phyloP scores from a whole-genome alignment of 1,284 basidiomycete species.

The Paramarasmius palmivorus region DNA sequence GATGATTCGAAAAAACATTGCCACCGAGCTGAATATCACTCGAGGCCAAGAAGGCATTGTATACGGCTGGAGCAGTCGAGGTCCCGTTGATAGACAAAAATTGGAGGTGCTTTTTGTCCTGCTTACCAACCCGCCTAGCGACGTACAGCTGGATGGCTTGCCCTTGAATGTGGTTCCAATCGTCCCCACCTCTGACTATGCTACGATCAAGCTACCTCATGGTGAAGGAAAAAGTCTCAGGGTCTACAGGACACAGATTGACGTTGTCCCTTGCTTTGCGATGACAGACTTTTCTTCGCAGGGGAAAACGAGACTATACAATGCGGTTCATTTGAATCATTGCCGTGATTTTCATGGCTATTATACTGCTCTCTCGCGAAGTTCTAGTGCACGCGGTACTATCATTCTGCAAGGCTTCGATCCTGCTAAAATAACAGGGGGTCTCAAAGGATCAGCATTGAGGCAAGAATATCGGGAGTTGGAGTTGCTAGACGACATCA shows the following conservation, averaged over 20 bases:
- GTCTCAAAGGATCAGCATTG: slow-evolving; percentile 17
- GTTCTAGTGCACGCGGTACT: slow-evolving; percentile 29
- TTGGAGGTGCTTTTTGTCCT: slow-evolving; percentile 38
- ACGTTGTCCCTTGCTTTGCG: slow-evolving; percentile 37
- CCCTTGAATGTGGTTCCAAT: slow-evolving; percentile 41
- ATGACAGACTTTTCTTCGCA: slow-evolving; percentile 44
- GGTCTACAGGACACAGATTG: slow-evolving; percentile 31
- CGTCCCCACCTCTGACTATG: no score
- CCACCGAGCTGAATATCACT: slow-evolving; percentile 31
- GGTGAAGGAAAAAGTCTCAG: slow-evolving; percentile 22
- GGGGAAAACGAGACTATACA: slow-evolving; percentile 33
- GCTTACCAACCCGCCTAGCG: slow-evolving; percentile 28
- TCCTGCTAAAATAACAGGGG: slow-evolving; percentile 20
- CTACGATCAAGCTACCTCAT: slow-evolving; percentile 26
- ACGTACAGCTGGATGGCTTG: slow-evolving; percentile 30
- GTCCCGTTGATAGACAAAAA: slow-evolving; percentile 3
- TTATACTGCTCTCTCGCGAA: slow-evolving; percentile 37
- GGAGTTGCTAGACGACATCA: slow-evolving; percentile 34
- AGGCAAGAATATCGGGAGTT: slow-evolving; percentile 31
- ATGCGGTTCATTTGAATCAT: slow-evolving; percentile 32
- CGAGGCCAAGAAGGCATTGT: slow-evolving; percentile 34
- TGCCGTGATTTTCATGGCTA: slow-evolving; percentile 30
- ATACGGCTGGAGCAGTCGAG: slow-evolving; percentile 18
- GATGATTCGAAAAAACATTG: no score
- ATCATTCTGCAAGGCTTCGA: slow-evolving; percentile 32